Conservation (phyloP, 495 filamentous ascomycete genomes). For the Aspergillus ostianus region DNA sequence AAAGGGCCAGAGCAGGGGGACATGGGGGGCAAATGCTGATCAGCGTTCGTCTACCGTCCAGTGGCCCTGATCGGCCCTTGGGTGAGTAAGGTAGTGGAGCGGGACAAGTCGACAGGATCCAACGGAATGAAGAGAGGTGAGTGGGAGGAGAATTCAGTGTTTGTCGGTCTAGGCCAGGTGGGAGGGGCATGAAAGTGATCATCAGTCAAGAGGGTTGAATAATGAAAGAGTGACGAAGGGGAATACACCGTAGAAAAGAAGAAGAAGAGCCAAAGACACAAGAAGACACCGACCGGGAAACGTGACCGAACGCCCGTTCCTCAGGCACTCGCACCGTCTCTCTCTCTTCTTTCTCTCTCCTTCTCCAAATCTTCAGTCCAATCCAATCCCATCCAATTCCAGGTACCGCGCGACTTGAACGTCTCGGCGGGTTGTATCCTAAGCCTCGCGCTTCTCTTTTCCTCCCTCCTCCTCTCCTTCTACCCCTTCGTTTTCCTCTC, state of each 20-base stretch:
- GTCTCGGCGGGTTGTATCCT: neutral
- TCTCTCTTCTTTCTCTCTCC: too few relatives aligned
- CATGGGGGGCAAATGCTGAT: conserved; percentile 7
- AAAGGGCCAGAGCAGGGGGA: neutral
- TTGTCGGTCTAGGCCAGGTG: too few relatives aligned
- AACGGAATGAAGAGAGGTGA: neutral
- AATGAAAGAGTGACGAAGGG: neutral
- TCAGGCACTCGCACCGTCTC: too few relatives aligned
- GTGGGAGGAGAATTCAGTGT: neutral
- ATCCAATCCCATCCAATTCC: too few relatives aligned
- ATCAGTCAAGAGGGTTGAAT: neutral
- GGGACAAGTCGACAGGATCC: neutral
- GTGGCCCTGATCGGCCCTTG: neutral
- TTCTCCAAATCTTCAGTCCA: too few relatives aligned
- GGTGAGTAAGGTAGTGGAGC: conserved; percentile 3
- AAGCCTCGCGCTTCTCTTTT: conserved; percentile 10
- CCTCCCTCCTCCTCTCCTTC: neutral
- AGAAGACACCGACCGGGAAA: neutral
- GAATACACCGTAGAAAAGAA: too few relatives aligned
- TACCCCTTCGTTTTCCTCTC: conserved; percentile 3
- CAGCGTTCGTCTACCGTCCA: conserved; percentile 7
- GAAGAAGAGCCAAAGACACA: neutral
- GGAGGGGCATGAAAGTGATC: neutral
- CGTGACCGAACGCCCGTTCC: neutral
- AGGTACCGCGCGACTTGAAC: neutral